Evolutionary conservation across 2,329 filamentous ascomycete species (phyloP).

Genomic region (Tolypocladium guangdongense): DNA sequence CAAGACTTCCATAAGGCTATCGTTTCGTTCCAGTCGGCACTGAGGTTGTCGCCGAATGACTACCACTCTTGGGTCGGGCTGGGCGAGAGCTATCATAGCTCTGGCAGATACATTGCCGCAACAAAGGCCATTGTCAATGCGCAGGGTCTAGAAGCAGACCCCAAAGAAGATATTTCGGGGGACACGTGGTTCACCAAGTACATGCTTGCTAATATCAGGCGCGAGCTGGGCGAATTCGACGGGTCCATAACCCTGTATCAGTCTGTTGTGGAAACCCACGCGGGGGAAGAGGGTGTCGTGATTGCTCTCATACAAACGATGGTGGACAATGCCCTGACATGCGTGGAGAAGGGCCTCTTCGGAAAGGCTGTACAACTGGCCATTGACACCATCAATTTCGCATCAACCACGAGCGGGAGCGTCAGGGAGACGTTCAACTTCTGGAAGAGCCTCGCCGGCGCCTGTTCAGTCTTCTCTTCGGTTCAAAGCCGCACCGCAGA

Average conservation of each 20-base stretch:
- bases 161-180: conserved; percentile 37
- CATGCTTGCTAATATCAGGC: conserved; percentile 90
- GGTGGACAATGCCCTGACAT: conserved; percentile 68
- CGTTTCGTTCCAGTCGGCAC: conserved; percentile 79
- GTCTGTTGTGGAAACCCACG: conserved; percentile 55
- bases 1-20: conserved; percentile 84
- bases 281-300: conserved; percentile 72
- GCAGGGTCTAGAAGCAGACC: conserved; percentile 57
- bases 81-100: conserved; percentile 95
- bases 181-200: conserved; percentile 94
- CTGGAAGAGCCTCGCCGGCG: conserved; percentile 88
- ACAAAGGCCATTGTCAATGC: conserved; percentile 84
- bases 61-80: conserved; percentile 95
- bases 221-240: conserved; percentile 84
- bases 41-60: conserved; percentile 73
- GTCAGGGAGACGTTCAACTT: conserved; percentile 75
- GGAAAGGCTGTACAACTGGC: conserved; percentile 70
- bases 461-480: conserved; percentile 72
- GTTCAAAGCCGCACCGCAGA: conserved; percentile 56
- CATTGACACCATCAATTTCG: conserved; percentile 56
- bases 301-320: conserved; percentile 83
- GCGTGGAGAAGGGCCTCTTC: conserved; percentile 73
- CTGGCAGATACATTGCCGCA: conserved; percentile 86
- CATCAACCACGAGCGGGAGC: conserved; percentile 46
- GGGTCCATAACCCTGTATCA: conserved; percentile 70